Conservation (phyloP, 768 basidiomycete species). For the Tubosaeta sp. region DNA sequence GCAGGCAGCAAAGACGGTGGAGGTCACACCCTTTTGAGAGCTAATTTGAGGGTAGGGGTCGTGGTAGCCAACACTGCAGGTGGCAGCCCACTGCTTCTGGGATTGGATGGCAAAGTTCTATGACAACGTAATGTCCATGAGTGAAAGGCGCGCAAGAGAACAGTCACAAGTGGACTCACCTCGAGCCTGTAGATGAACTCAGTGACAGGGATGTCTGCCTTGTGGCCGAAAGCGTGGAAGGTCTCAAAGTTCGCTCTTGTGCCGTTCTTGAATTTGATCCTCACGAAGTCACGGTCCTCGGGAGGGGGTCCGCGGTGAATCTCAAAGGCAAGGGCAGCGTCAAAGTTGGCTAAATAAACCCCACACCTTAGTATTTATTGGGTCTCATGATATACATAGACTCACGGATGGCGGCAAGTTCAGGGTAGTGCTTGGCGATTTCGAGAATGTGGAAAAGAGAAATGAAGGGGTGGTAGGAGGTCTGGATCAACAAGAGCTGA, state of each 20-base stretch:
- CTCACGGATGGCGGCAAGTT: conserved; percentile 63
- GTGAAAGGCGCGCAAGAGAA: neutral
- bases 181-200: conserved; percentile 83
- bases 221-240: conserved; percentile 71
- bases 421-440: conserved; percentile 51
- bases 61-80: conserved; percentile 33
- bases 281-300: conserved; percentile 75
- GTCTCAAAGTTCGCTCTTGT: conserved; percentile 59
- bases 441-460: conserved; percentile 81
- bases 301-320: conserved; percentile 71
- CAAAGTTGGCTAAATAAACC: conserved; percentile 56
- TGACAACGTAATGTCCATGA: neutral
- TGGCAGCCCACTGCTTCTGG: conserved; percentile 42
- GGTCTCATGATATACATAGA: conserved; percentile 21
- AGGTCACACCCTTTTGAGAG: conserved; percentile 28
- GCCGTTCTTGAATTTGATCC: conserved; percentile 84
- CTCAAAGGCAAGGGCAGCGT: conserved; percentile 73
- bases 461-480: conserved; percentile 88
- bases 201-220: conserved; percentile 73
- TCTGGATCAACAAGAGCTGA: conserved; percentile 72
- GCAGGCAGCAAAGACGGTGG: conserved; percentile 31
- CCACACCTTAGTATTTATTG: conserved; percentile 12
- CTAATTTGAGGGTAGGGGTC: conserved; percentile 32
- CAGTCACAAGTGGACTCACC: conserved; percentile 37
- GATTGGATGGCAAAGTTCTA: conserved; percentile 44